Conservation (phyloP, 2,329 filamentous ascomycete species). For the Cladophialophora psammophila region DNA sequence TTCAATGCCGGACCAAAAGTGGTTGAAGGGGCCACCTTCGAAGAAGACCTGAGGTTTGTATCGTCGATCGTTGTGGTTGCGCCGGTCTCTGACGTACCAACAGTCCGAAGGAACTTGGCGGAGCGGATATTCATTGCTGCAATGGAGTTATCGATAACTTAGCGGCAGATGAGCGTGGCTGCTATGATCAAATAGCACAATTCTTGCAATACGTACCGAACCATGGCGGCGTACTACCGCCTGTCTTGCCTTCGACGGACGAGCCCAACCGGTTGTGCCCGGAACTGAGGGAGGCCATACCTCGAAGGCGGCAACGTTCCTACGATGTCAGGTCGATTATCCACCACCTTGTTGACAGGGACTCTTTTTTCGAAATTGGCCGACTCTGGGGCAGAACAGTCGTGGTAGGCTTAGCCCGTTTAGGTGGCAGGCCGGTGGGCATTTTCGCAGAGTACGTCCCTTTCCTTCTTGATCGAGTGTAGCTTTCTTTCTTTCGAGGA, state of each 20-base stretch:
- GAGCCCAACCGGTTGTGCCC: slow-evolving; percentile 58
- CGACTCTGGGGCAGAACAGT: slow-evolving; percentile 68
- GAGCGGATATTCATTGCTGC: slow-evolving; percentile 67
- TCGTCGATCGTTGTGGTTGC: neutral
- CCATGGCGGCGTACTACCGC: slow-evolving; percentile 62
- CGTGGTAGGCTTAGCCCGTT: slow-evolving; percentile 66
- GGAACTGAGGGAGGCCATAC: slow-evolving; percentile 64
- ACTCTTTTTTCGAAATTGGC: slow-evolving; percentile 70
- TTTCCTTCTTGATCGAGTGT: neutral
- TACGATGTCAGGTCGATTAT: slow-evolving; percentile 67
- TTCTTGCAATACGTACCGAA: slow-evolving; percentile 67
- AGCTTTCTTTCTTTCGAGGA: neutral
- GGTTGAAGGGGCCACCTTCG: slow-evolving; percentile 68
- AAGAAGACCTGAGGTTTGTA: slow-evolving; percentile 61
- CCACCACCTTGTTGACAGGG: slow-evolving; percentile 61
- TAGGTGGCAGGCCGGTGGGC: slow-evolving; percentile 65
- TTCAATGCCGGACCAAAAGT: slow-evolving; percentile 72
- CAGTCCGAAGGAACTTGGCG: slow-evolving; percentile 61
- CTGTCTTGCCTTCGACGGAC: slow-evolving; percentile 57
- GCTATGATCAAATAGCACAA: slow-evolving; percentile 66
- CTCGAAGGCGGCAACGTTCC: slow-evolving; percentile 64
- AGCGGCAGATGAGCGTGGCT: slow-evolving; percentile 65
- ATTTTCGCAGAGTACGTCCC: slow-evolving; percentile 59
- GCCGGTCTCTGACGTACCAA: slow-evolving; percentile 45
- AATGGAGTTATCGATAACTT: slow-evolving; percentile 73